phyloP scores from a whole-genome alignment of 1,284 basidiomycete genomes.

The Ceratobasidium sp. region DNA sequence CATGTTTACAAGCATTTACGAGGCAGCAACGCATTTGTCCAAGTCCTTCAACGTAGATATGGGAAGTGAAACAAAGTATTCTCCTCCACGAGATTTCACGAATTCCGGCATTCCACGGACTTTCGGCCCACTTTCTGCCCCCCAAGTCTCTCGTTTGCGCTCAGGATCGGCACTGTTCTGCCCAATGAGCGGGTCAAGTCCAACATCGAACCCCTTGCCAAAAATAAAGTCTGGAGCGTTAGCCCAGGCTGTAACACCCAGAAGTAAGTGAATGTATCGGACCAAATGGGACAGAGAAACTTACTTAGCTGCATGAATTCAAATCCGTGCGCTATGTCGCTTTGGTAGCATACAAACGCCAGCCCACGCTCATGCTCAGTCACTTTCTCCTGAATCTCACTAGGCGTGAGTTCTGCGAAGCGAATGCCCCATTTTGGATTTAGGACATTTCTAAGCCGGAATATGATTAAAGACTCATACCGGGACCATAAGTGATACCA shows the following conservation, averaged over 20 bases:
- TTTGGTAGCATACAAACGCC: slow-evolving; percentile 12
- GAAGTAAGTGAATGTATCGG: background rate
- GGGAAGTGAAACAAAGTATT: background rate
- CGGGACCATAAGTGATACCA: slow-evolving; percentile 13
- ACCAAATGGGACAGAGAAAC: background rate
- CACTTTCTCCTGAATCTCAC: background rate
- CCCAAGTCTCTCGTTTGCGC: background rate
- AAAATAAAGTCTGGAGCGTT: background rate
- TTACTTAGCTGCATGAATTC: background rate
- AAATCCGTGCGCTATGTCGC: background rate
- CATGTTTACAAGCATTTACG: too few relatives aligned
- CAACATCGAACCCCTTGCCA: background rate
- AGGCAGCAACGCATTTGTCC: too few relatives aligned
- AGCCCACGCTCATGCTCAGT: background rate
- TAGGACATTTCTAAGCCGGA: background rate
- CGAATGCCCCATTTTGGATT: background rate
- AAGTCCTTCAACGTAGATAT: background rate
- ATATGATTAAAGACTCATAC: background rate
- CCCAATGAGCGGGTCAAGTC: slow-evolving; percentile 3
- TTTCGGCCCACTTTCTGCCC: background rate
- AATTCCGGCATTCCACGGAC: background rate
- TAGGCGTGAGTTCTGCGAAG: background rate
- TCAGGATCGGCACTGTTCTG: background rate
- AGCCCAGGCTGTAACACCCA: background rate
- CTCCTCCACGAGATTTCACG: background rate